Evolutionary conservation across 2,329 filamentous ascomycete genomes (phyloP).

Genomic region (Capronia americana): DNA sequence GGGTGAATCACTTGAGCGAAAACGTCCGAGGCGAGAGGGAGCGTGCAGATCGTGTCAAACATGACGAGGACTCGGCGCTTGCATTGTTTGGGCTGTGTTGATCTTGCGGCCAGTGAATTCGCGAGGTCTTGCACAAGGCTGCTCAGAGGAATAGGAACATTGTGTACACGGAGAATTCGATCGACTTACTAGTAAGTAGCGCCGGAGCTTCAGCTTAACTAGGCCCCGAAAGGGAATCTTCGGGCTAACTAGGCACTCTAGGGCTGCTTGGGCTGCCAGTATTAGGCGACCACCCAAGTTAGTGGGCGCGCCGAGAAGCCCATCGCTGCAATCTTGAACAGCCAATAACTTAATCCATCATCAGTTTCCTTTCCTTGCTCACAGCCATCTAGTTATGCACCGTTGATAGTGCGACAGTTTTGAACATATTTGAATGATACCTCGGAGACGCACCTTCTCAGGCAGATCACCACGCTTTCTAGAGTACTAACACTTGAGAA

Average conservation of each 20-base stretch:
- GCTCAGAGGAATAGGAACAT: not conserved
- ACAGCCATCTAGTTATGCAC: not conserved
- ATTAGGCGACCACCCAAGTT: not conserved
- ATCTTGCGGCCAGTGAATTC: not conserved
- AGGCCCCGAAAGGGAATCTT: not conserved
- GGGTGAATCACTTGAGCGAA: conserved; percentile 90
- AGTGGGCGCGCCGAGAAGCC: not conserved
- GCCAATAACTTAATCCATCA: not conserved
- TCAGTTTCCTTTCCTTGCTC: not conserved
- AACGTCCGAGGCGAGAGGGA: conserved; percentile 83
- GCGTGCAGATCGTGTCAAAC: conserved; percentile 88
- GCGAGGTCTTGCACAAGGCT: not conserved
- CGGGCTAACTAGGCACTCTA: not conserved
- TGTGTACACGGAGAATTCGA: too few species aligned
- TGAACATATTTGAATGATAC: not conserved
- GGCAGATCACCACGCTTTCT: not conserved
- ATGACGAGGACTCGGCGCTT: conserved; percentile 20
- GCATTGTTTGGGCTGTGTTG: not conserved
- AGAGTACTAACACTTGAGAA: not conserved
- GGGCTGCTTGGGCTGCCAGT: too few species aligned
- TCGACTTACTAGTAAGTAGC: not conserved
- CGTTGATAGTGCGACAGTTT: not conserved
- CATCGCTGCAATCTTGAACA: not conserved
- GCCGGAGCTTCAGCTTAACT: not conserved
- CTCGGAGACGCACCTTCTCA: not conserved